Conservation (phyloP, 2,329 filamentous ascomycete genomes). For the Catunica adiposa region DNA sequence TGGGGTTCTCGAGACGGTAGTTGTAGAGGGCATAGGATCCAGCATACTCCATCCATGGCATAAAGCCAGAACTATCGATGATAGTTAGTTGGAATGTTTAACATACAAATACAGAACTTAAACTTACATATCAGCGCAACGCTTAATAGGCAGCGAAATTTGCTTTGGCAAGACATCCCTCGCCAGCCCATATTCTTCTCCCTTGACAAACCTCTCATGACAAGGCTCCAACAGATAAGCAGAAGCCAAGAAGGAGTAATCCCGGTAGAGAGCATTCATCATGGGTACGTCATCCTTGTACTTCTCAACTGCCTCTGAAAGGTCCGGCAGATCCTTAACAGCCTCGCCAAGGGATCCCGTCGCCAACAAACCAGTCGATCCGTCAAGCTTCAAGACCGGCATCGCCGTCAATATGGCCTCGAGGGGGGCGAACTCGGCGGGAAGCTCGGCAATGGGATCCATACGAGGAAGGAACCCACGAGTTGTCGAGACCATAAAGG, state of each 20-base stretch:
- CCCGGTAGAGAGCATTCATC: slow-evolving; percentile 75
- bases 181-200: slow-evolving; percentile 62
- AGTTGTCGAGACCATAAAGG: slow-evolving; percentile 65
- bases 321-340: slow-evolving; percentile 61
- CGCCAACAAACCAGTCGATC: slow-evolving; percentile 64
- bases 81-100: too few species aligned
- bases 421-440: slow-evolving; percentile 54
- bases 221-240: slow-evolving; percentile 86
- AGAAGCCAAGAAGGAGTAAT: slow-evolving; percentile 82
- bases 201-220: slow-evolving; percentile 55
- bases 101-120: too few species aligned
- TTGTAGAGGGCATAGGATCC: slow-evolving; percentile 54
- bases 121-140: slow-evolving; percentile 67
- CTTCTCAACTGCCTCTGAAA: slow-evolving; percentile 56
- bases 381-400: slow-evolving; percentile 60
- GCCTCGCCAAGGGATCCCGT: slow-evolving; percentile 55
- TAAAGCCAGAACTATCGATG: slow-evolving; percentile 46
- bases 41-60: slow-evolving; percentile 81
- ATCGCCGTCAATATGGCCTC: slow-evolving; percentile 58
- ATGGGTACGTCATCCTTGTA: slow-evolving; percentile 57
- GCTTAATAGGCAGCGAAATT: slow-evolving; percentile 67
- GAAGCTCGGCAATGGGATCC: slow-evolving; percentile 46
- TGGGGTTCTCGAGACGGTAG: slow-evolving; percentile 43
- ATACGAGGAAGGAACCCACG: slow-evolving; percentile 58
- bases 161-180: slow-evolving; percentile 55